Evolutionary conservation across 805 yeast genomes (phyloP).

Genomic region (Ogataea sp.): DNA sequence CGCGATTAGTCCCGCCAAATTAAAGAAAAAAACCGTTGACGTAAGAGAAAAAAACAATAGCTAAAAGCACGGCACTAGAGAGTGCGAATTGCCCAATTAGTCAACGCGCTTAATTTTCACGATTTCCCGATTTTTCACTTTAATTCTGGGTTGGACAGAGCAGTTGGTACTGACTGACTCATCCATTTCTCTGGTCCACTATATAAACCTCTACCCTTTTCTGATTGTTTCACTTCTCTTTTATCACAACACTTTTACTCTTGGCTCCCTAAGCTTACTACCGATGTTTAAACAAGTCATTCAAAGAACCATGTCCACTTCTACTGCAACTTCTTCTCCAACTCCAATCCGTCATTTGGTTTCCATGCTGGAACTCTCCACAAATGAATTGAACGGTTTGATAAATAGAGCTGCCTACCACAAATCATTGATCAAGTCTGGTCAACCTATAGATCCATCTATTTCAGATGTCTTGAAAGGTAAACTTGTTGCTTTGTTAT

Average conservation of each 20-base stretch:
- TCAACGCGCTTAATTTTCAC: neutral
- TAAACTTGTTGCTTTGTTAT: conserved; percentile 73
- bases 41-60: too few species aligned
- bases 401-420: conserved; percentile 66
- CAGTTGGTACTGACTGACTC: too few species aligned
- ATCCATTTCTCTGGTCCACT: too few species aligned
- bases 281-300: neutral
- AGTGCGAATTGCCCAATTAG: neutral
- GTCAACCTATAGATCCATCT: conserved; percentile 31
- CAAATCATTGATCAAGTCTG: conserved; percentile 54
- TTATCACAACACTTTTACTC: neutral
- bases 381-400: conserved; percentile 61
- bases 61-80: too few species aligned
- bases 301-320: neutral
- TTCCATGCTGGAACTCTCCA: conserved; percentile 70
- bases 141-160: too few species aligned
- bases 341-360: conserved; percentile 84
- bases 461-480: conserved; percentile 55
- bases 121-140: too few species aligned
- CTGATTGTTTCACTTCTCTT: neutral
- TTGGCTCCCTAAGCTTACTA: too few species aligned
- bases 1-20: too few species aligned
- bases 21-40: too few species aligned
- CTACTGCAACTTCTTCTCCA: conserved; percentile 13
- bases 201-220: neutral